Evolutionary conservation across 2,329 filamentous ascomycete genomes (phyloP).

Genomic region (Trichoderma endophyticum): DNA sequence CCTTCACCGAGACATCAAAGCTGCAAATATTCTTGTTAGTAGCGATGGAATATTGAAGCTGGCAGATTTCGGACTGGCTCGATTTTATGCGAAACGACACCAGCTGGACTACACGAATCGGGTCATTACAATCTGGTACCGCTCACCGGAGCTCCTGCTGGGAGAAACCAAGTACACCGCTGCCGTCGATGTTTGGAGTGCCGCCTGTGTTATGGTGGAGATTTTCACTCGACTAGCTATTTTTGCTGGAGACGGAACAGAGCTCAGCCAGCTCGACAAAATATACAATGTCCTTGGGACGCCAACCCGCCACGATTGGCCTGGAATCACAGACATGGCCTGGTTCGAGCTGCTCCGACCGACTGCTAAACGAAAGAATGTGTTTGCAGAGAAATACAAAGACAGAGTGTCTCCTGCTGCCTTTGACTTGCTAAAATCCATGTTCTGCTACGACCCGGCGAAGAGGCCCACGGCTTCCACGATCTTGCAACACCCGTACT

Average conservation of each 20-base stretch:
- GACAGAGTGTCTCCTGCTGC: constrained; percentile 74
- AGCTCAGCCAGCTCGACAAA: constrained; percentile 93
- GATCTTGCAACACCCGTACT: constrained; percentile 84
- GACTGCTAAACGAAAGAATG: constrained; percentile 65
- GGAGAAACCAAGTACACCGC: constrained; percentile 89
- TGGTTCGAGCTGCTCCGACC: constrained; percentile 94
- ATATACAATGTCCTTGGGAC: constrained; percentile 93
- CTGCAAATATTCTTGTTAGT: constrained; percentile 93
- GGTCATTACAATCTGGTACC: constrained; percentile 98
- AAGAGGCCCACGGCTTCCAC: constrained; percentile 80
- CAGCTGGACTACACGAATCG: constrained; percentile 97
- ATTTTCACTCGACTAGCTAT: constrained; percentile 93
- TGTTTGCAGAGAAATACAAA: constrained; percentile 80
- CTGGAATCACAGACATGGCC: constrained; percentile 84
- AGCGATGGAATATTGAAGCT: constrained; percentile 85
- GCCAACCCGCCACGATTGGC: constrained; percentile 81
- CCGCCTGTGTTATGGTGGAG: constrained; percentile 92
- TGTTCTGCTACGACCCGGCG: constrained; percentile 86
- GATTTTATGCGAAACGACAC: constrained; percentile 90
- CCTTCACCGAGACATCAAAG: constrained; percentile 95
- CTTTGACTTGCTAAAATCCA: constrained; percentile 75
- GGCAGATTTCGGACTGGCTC: constrained; percentile 91
- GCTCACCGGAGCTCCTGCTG: constrained; percentile 82
- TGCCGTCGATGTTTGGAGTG: constrained; percentile 93
- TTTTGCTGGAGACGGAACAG: constrained; percentile 92